A percentile compares a stretch with the other conserved stretches of the same genome.
Evolutionary conservation across 2,329 filamentous ascomycete species (phyloP).

Genomic region (Phoma sp.): DNA sequence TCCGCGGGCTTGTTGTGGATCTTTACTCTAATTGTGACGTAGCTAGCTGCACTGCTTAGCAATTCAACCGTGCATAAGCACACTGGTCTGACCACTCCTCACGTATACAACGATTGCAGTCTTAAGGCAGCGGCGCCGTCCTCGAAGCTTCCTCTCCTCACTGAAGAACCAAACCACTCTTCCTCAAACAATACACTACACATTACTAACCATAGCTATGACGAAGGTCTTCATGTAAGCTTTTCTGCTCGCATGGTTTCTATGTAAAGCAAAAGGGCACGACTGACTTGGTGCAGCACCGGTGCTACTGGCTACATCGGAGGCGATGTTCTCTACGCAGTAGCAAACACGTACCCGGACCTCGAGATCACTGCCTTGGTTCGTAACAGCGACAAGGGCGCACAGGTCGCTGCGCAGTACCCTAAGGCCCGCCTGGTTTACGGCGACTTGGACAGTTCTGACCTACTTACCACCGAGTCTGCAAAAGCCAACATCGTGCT

Average conservation of each 20-base stretch:
- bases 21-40: slow-evolving; percentile 7
- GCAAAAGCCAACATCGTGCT: slow-evolving; percentile 40
- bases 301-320: slow-evolving; percentile 44
- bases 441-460: slow-evolving; percentile 48
- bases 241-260: background rate
- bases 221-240: slow-evolving; percentile 39
- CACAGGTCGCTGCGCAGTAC: slow-evolving; percentile 53
- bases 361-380: slow-evolving; percentile 58
- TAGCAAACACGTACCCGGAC: slow-evolving; percentile 55
- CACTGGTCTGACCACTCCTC: background rate
- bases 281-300: slow-evolving; percentile 24
- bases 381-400: slow-evolving; percentile 56
- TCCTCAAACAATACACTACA: too few species aligned
- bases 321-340: slow-evolving; percentile 38
- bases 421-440: slow-evolving; percentile 59
- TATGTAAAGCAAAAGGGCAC: background rate
- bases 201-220: slow-evolving; percentile 17
- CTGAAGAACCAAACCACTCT: too few species aligned
- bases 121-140: background rate
- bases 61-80: background rate
- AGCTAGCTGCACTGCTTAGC: slow-evolving; percentile 10
- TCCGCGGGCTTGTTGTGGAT: background rate
- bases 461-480: slow-evolving; percentile 36
- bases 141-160: background rate
- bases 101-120: background rate